A percentile compares a stretch with the other conserved stretches of the same genome.
phyloP scores from a whole-genome alignment of 2,329 filamentous ascomycete species.

The Monilinia aucupariae region DNA sequence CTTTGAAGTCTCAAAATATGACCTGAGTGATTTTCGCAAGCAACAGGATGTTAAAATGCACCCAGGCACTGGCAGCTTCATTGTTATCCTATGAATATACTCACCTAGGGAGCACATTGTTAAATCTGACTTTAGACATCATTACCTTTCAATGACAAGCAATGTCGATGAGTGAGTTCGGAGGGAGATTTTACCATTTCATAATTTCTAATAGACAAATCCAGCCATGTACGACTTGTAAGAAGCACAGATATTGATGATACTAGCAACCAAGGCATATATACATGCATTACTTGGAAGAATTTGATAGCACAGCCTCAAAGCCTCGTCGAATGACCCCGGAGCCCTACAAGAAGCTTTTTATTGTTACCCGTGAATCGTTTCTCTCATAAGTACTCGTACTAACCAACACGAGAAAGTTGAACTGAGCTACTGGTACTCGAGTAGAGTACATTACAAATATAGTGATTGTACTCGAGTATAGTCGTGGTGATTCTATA shows the following conservation, averaged over 20 bases:
- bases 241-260: neutral
- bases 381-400: neutral
- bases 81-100: neutral
- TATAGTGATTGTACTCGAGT: too few species aligned
- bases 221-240: neutral
- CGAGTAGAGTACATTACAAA: too few species aligned
- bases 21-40: neutral
- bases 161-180: neutral
- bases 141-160: neutral
- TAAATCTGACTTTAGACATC: neutral
- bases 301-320: slow-evolving; percentile 3
- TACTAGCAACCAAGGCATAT: neutral
- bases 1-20: neutral
- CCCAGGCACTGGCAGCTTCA: neutral
- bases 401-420: neutral
- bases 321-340: slow-evolving; percentile 12
- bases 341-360: neutral
- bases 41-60: too few species aligned
- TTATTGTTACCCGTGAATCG: neutral
- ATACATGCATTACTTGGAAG: neutral
- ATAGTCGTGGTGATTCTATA: neutral
- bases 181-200: neutral
- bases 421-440: too few species aligned
- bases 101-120: too few species aligned
- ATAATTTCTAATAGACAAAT: neutral